Base-by-base conservation (phyloP, 2,329 filamentous ascomycete species). In the Chrysoporthe austroafricana region DNA sequence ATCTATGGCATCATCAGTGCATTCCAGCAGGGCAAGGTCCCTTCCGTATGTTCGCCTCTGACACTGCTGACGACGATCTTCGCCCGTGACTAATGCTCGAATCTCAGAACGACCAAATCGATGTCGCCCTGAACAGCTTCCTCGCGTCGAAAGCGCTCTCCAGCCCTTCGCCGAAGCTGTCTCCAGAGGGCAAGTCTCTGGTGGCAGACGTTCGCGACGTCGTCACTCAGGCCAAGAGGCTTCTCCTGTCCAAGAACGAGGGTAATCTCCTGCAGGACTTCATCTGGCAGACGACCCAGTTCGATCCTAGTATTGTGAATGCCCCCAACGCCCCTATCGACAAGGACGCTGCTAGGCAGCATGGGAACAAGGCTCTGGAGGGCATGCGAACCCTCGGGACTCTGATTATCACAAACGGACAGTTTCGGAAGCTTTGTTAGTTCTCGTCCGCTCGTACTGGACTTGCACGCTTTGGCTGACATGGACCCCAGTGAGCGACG, bases 201-300 rank as follows among this genome's bases (percentile, higher is more conserved):
- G 88, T 97, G 3, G 81, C 83, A 54, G 95, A 98, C 73, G 81
- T 96, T 66, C 89, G 88, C 69, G 85, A 92, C 64, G 93, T 97
- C 63, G 89, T 99, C 58, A 88, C 91, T 74, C 88, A 96, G 77
- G 91, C 95, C 68, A 96, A 97, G 83, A 81, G 89, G 67, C 86
- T 99, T 14, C 82, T 98, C 9, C 84, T 99, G 36, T 91, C 91
- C 81, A 99, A 98, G 86, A 99, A 99, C 77, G 88, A 97, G 69
- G 96, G 94, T 76, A 94, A 99, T 75, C 82, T 98, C 67, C 83
- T 99, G 26, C 96, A 99, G 77, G 94, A 99, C 75, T 98, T 99
- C 80, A 93, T 98, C 80, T 99, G 92, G 91, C 92, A 97, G 77
- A 94, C 94, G 0, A 89, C 93, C 76, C 86, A 91, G 59, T 89